Evolutionary conservation across 306 rosid species (phyloP), one percentile per base, ranked within the genome.

Genomic region (Gillenia trifoliata): DNA sequence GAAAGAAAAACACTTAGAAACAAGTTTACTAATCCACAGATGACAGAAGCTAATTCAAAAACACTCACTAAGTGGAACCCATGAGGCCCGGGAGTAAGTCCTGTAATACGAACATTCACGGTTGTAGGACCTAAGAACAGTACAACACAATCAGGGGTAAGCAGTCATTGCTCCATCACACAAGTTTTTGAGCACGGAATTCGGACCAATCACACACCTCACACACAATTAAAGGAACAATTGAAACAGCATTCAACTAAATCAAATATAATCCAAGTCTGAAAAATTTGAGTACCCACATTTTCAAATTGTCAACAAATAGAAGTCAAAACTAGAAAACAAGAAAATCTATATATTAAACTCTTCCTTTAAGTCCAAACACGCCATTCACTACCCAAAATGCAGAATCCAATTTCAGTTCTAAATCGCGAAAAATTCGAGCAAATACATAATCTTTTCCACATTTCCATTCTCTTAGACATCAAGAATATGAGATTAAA

Each of bases 11-110:
- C 40, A 41, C 60, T 30, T 19, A 52, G 40, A 69, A 20, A 13
- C 23, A 59, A 23, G 41, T 47, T 54, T 75, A 23, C 10, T 30
- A 26, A 59, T 36, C 15, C 40, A 67, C 36, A 11, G 33, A 63
- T 52, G 15, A 60, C 59, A 55, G 59, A 75, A 52, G 57, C 38
- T 68, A 83, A 64, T 73, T 70, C 17, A 54, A 73, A 52, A 61
- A 61, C 43, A 84, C 96, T 91, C 66, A 93, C 97, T 4, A 93
- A 83, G 76, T 93, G 98, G 78, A 93, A 91, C 73, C 97, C 98
- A 70, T 93, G 98, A 83, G 78, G 91, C 61, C 98, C 98, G 0
- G 90, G 91, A 19, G 92, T 66, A 68, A 93, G 98, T 66, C 98
- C 98, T 49, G 96, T 85, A 66, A 93, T 17, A n/a, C 91, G 89